Evolutionary conservation across 176 grass and related monocot species (phyloP).

Genomic region (Musa troglodytarum): DNA sequence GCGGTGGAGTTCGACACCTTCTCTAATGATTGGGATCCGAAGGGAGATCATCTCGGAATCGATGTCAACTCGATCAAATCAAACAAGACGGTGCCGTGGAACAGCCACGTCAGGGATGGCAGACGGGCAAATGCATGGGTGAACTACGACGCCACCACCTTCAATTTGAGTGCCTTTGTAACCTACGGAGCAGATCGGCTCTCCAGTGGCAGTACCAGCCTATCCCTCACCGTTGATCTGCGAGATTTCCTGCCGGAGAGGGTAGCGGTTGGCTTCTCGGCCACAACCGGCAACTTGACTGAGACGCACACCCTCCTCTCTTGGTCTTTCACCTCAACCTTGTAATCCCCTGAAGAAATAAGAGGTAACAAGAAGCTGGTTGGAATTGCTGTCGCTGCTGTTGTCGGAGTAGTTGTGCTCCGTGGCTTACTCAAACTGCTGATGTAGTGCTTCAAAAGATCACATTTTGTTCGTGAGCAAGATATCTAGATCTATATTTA

Average conservation of each 20-base stretch:
- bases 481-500: background rate
- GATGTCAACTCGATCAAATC: constrained; percentile 38
- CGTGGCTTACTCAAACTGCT: too few species aligned
- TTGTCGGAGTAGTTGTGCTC: too few species aligned
- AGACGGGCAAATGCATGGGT: constrained; percentile 37
- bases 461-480: background rate
- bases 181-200: background rate
- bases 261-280: constrained; percentile 43
- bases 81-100: constrained; percentile 19
- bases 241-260: constrained; percentile 1
- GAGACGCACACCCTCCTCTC: constrained; percentile 28
- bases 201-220: background rate
- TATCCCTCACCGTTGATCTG: constrained; percentile 23
- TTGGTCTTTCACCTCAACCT: constrained; percentile 31
- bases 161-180: constrained; percentile 40
- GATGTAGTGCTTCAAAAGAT: background rate
- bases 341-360: too few species aligned
- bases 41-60: constrained; percentile 40
- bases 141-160: constrained; percentile 41
- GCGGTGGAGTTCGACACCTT: constrained; percentile 54
- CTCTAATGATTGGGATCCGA: constrained; percentile 32
- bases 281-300: constrained; percentile 7
- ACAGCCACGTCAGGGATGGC: constrained; percentile 30
- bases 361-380: too few species aligned
- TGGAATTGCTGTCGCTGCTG: too few species aligned